These are phyloP conservation scores for Fusarium drepaniforme DNA, from an alignment of 2,329 filamentous ascomycete species.

Conservation along the genomic window DNA sequence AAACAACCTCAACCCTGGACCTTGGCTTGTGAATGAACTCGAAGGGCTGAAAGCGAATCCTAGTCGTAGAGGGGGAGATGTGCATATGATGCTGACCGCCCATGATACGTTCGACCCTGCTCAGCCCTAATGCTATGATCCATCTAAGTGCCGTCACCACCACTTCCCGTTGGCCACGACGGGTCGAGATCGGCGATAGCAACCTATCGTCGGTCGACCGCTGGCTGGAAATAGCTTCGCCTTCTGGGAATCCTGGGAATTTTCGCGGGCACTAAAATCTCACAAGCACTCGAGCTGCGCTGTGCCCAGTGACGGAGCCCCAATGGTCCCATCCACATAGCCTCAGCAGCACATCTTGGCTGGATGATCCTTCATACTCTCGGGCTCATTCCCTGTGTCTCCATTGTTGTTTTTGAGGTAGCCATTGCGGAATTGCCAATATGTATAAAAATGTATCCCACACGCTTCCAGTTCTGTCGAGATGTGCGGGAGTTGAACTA, in stretches of 20 bases:
- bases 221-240: conserved; percentile 21
- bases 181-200: conserved; percentile 8
- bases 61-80: neutral
- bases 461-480: neutral
- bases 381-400: conserved; percentile 10
- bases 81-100: neutral
- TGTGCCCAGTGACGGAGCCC: neutral
- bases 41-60: neutral
- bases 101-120: neutral
- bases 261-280: conserved; percentile 33
- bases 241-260: conserved; percentile 12
- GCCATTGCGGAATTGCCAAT: neutral
- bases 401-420: neutral
- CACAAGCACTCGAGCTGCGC: conserved; percentile 22
- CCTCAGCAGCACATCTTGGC: conserved; percentile 15
- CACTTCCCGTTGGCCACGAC: neutral
- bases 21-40: neutral
- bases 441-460: conserved; percentile 26
- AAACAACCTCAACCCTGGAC: neutral
- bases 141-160: neutral
- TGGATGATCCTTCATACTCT: conserved; percentile 20
- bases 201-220: neutral
- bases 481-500: neutral
- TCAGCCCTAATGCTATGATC: neutral
- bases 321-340: conserved; percentile 26